Base-by-base conservation (phyloP, 2,329 filamentous ascomycete species). In the Harringtonia aguacate region DNA sequence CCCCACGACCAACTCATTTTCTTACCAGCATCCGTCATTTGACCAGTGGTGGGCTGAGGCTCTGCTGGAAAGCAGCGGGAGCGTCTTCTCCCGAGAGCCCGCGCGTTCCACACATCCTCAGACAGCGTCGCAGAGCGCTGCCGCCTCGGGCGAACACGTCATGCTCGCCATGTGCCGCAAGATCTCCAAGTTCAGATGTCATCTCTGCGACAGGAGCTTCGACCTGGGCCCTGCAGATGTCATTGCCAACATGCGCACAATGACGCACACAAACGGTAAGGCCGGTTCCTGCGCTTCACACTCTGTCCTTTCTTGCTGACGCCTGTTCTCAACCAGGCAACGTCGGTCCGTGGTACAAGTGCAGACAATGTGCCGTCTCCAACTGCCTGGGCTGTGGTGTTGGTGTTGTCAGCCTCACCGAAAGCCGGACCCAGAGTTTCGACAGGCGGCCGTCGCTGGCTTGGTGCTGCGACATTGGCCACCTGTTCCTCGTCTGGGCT, bases 401-500 rank as follows among this genome's bases (percentile, higher is more conserved):
- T 35, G 42, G 13, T 17, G 8, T 13, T n/a, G 5, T 22, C 15
- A 14, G 3, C 20, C 15, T 36, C n/a, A 21, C 12, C 10, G 6
- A 18, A 22, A n/a, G 22, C 24, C 17, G 13, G 6, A 18, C 10
- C 21, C 4, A 8, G 22, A 12, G 12, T 15, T 18, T n/a, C 24
- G 14, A 31, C 7, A 4, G 29, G 7, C 18, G 8, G 4, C 36
- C 30, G 10, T 31, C 24, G 10, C 12, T 54, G 21, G 35, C 44
- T 4, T 55, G 53, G 52, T 57, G 55, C 36, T 58, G 56, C 33
- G 46, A 53, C 6, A 21, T 43, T 10, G 52, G 52, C 5, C 52
- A 50, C 12, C 20, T 54, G 17, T 54, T 55, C 35, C 47, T 58
- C 15, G 42, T 55, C 27, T 54, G 52, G 42, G 45, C 50, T 8